These are phyloP conservation scores for Globisporangium iwayamae DNA, from an alignment of 352 stramenopile species.

Conservation along the genomic window DNA sequence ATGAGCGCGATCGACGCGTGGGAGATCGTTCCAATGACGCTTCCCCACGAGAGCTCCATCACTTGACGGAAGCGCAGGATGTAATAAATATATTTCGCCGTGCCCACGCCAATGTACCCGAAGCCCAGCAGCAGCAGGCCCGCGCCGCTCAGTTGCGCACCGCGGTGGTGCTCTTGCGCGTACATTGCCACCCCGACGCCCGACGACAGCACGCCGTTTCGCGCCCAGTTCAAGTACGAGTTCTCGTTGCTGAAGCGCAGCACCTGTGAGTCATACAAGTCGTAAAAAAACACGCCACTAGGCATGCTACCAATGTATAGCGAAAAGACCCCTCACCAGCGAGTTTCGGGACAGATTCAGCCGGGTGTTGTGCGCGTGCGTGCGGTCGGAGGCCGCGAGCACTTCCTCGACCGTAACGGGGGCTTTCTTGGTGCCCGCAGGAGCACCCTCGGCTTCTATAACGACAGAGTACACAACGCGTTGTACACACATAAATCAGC, in stretches of 20 bases:
- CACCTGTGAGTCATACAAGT: slow-evolving; percentile 25
- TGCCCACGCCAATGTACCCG: slow-evolving; percentile 85
- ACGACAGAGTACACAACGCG: background rate
- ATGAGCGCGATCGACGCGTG: slow-evolving; percentile 78
- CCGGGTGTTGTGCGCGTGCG: slow-evolving; percentile 30
- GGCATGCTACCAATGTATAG: background rate
- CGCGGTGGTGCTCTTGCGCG: slow-evolving; percentile 83
- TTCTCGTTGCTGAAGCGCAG: slow-evolving; percentile 87
- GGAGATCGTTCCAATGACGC: slow-evolving; percentile 79
- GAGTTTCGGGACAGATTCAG: slow-evolving; percentile 31
- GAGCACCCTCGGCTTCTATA: background rate
- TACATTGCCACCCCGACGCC: slow-evolving; percentile 85
- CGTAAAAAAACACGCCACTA: background rate
- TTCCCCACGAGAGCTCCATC: slow-evolving; percentile 85
- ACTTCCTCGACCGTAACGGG: slow-evolving; percentile 22
- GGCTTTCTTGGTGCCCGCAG: slow-evolving; percentile 8
- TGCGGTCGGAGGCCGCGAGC: slow-evolving; percentile 27
- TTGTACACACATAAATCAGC: background rate
- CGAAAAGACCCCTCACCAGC: slow-evolving; percentile 16
- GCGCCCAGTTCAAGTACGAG: slow-evolving; percentile 86
- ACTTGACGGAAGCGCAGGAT: slow-evolving; percentile 84
- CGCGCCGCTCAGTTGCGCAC: slow-evolving; percentile 76
- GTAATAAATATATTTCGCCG: slow-evolving; percentile 89
- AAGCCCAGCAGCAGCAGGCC: slow-evolving; percentile 80
- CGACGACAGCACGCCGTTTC: slow-evolving; percentile 82